Percentiles rank a stretch among this genome's conserved stretches.
Evolutionary conservation across 1,284 basidiomycete species (phyloP).

Genomic region (Microbotryum saponariae): DNA sequence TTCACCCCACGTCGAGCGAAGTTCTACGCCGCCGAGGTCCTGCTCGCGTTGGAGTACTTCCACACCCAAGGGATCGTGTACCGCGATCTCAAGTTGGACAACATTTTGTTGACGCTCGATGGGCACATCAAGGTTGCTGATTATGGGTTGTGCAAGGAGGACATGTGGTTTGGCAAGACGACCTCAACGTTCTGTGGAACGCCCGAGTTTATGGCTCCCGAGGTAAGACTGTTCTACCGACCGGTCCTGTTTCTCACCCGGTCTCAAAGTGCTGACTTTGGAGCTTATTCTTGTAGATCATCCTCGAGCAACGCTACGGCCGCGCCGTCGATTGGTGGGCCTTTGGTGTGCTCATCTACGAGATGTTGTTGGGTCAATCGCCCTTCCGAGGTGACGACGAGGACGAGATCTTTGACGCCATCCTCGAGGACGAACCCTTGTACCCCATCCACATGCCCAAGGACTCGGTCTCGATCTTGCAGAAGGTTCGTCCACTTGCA

Average conservation of each 20-base stretch:
- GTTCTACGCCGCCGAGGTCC: constrained; percentile 97
- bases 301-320: constrained; percentile 95
- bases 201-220: constrained; percentile 99
- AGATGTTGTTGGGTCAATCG: constrained; percentile 97
- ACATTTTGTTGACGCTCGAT: constrained; percentile 92
- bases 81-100: constrained; percentile 94
- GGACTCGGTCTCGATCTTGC: constrained; percentile 89
- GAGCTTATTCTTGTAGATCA: constrained; percentile 54
- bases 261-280: not conserved
- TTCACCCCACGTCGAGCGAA: constrained; percentile 80
- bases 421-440: constrained; percentile 93
- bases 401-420: constrained; percentile 99
- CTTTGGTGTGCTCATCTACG: constrained; percentile 96
- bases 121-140: constrained; percentile 99
- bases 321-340: constrained; percentile 99
- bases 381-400: constrained; percentile 99
- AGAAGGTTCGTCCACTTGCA: constrained; percentile 56
- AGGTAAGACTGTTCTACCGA: constrained; percentile 50
- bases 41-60: constrained; percentile 96
- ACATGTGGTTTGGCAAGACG: constrained; percentile 96
- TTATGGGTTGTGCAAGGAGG: constrained; percentile 98
- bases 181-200: constrained; percentile 99
- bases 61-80: constrained; percentile 95
- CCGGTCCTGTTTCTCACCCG: not conserved
- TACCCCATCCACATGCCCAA: constrained; percentile 99